These are phyloP conservation scores for Allium sativum DNA, from an alignment of 106 monocot genomes.

Conservation along the genomic window DNA sequence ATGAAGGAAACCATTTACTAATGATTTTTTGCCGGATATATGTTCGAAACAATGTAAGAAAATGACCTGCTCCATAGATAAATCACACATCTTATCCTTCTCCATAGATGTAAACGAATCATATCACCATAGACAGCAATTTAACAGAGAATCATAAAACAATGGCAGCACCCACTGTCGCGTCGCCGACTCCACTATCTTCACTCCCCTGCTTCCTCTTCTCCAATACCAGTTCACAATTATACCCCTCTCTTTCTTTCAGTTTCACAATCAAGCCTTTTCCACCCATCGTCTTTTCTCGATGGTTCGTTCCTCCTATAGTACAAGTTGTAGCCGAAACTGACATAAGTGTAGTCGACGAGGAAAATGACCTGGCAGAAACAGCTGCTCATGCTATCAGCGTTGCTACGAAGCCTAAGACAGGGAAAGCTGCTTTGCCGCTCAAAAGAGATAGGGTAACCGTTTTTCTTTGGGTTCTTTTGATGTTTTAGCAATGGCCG, in stretches of 20 bases:
- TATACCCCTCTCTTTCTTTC: not conserved
- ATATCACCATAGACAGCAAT: not conserved
- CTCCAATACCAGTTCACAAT: slow-evolving; percentile 12
- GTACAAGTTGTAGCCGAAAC: slow-evolving; percentile 30
- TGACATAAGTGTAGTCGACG: slow-evolving; percentile 21
- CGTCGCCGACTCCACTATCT: not conserved
- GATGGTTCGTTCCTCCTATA: slow-evolving; percentile 1
- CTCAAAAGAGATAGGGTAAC: slow-evolving; percentile 88
- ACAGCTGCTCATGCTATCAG: slow-evolving; percentile 11
- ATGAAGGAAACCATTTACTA: too few relatives aligned
- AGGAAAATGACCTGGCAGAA: not conserved
- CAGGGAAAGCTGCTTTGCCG: slow-evolving; percentile 66
- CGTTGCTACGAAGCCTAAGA: slow-evolving; percentile 53
- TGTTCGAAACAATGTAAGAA: too few relatives aligned
- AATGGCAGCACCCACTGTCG: not conserved
- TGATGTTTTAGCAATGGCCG: not conserved
- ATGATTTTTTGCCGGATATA: too few relatives aligned
- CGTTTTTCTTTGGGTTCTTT: not conserved
- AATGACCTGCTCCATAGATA: too few relatives aligned
- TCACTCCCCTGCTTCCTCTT: not conserved
- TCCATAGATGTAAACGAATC: not conserved
- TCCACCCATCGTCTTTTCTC: slow-evolving; percentile 2
- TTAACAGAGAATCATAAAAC: not conserved
- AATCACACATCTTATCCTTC: not conserved
- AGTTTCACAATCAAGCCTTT: slow-evolving; percentile 5